Percentiles rank a stretch among this genome's conserved stretches.
Evolutionary conservation across 106 monocot species (phyloP).

Genomic region (Dioscorea dumetorum): DNA sequence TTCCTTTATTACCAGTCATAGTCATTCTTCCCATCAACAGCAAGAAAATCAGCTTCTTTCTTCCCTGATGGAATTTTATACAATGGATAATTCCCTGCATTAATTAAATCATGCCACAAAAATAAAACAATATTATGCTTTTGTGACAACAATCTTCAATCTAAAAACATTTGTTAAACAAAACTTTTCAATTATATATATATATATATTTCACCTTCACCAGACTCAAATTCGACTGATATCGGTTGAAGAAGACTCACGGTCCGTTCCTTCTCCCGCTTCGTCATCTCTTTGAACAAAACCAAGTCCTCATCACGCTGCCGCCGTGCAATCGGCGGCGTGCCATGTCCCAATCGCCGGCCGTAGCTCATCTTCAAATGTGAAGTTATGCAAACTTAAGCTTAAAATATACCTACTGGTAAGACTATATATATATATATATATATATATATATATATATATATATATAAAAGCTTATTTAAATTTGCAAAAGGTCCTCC

Average conservation of each 20-base stretch:
- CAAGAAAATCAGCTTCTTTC: conserved; percentile 4
- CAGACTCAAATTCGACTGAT: conserved; percentile 19
- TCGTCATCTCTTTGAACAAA: conserved; percentile 33
- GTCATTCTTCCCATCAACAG: conserved; percentile 31
- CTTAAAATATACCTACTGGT: too few relatives aligned
- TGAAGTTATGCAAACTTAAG: too few relatives aligned
- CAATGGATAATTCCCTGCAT: conserved; percentile 11
- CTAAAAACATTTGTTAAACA: not conserved
- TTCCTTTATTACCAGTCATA: conserved; percentile 34
- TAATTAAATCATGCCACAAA: not conserved
- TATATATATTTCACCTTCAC: conserved; percentile 2
- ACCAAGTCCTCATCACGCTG: conserved; percentile 29
- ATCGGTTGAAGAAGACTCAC: conserved; percentile 26
- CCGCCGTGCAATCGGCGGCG: not conserved
- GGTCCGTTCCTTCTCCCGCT: conserved; percentile 31
- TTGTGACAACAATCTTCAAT: too few relatives aligned
- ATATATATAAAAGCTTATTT: too few relatives aligned
- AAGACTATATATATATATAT: too few relatives aligned
- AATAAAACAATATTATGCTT: too few relatives aligned
- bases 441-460: too few relatives aligned
- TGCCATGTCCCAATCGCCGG: too few relatives aligned
- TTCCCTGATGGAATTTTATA: conserved; percentile 36
- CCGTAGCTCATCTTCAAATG: too few relatives aligned
- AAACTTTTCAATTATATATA: not conserved
- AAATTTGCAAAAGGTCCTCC: too few relatives aligned